Evolutionary conservation across 2,329 filamentous ascomycete species (phyloP), one percentile per base, ranked within the genome.

Genomic region (Ceratocystiopsis brevicomis): DNA sequence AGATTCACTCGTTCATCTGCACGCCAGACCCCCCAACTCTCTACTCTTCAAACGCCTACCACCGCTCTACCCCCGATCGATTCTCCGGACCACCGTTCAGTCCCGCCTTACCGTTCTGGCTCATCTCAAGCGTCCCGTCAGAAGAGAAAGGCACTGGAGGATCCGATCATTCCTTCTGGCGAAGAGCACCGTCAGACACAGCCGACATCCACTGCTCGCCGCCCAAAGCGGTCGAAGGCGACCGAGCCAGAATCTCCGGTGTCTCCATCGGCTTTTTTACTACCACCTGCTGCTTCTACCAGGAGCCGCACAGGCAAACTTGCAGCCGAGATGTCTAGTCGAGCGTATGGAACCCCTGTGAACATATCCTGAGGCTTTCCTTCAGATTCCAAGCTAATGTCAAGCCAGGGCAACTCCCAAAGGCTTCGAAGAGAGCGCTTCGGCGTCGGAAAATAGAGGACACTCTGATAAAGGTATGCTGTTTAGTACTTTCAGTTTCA

Each of bases 1-100:
- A 95, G 87, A 83, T 78, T 90, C 57, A 95, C 88, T 71, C 85
- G 88, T 69, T 90, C 87, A 57, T 81, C 87, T 63, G 81, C 87
- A 68, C 86, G 86, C 70, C 78, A 84, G 74, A 83, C 83, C 59
- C 74, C 62, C 58, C 67, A 67, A 57, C 64, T 66, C 63, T 65
- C 63, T 53, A 63, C 65, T 55, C 59, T 11, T 11, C 25, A 30
- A 11, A 30, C 25, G 10, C 10, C 25, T 30, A 11, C 6, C 10
- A 30, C 25, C 10, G 25, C 5, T 30, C 2, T 9, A 30, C 25
- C 25, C 4, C 25, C 25, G 5, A 10, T 30, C 25, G 25, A 11
- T 11, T 6, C 10, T 9, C 4, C 10, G 25, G 25, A 30, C 5
- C 6, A 11, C 10, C 25, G 8, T 30, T 30, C 25, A 11, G 25